Evolutionary conservation across 352 stramenopile genomes (phyloP).

Genomic region (Pythium rhizo-oryzae): DNA sequence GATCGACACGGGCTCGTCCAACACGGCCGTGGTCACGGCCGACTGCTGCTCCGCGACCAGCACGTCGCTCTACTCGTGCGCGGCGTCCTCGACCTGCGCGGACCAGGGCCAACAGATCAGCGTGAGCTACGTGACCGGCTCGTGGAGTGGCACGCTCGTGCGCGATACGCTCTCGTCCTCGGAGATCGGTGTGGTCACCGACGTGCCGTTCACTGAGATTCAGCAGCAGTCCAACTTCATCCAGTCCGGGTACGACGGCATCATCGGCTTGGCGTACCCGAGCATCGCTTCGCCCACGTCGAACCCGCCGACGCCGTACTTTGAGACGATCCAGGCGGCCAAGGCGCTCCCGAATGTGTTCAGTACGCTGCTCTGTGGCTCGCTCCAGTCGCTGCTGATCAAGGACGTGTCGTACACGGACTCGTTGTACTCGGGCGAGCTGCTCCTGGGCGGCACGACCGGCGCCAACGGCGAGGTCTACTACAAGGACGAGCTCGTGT

Average conservation of each 20-base stretch:
- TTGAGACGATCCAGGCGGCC: conserved; percentile 48
- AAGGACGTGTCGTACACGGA: conserved; percentile 39
- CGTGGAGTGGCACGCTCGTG: conserved; percentile 70
- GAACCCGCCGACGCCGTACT: conserved; percentile 56
- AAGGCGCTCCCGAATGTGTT: conserved; percentile 59
- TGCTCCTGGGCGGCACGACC: conserved; percentile 60
- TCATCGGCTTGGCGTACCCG: conserved; percentile 67
- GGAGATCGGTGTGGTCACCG: conserved; percentile 49
- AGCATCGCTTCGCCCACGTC: conserved; percentile 59
- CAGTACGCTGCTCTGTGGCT: conserved; percentile 77
- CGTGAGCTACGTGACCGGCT: conserved; percentile 77
- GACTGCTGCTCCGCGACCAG: conserved; percentile 74
- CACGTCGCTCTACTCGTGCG: conserved; percentile 66
- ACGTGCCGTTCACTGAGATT: conserved; percentile 68
- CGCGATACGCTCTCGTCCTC: conserved; percentile 67
- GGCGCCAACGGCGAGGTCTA: conserved; percentile 54
- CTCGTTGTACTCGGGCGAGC: conserved; percentile 57
- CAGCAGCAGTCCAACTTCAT: conserved; percentile 65
- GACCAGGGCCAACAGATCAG: conserved; percentile 40
- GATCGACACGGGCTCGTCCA: conserved; percentile 80
- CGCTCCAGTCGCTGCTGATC: conserved; percentile 62
- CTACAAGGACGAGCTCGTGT: conserved; percentile 62
- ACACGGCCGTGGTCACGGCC: conserved; percentile 76
- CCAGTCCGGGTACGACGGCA: conserved; percentile 71
- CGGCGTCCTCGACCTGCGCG: conserved; percentile 63